These are phyloP conservation scores for Trichocladium uniseriatum DNA, from an alignment of 495 filamentous ascomycete species.

Conservation along the genomic window DNA sequence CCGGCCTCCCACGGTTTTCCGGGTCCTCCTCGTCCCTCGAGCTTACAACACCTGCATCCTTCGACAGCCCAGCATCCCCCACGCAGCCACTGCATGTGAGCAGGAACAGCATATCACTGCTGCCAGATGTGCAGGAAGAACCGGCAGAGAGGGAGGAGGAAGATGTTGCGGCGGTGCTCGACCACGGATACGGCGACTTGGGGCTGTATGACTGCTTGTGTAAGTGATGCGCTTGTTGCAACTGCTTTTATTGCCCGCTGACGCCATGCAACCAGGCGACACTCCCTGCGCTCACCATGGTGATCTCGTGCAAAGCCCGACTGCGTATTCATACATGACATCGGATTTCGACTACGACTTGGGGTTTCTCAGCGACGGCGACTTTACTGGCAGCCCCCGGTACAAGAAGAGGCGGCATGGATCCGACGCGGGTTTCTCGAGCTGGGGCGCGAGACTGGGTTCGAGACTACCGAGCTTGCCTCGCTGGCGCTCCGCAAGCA, in stretches of 20 bases:
- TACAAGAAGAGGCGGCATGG: slow-evolving; percentile 53
- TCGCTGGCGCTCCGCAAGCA: slow-evolving; percentile 53
- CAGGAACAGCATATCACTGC: slow-evolving; percentile 39
- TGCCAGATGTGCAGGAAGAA: slow-evolving; percentile 49
- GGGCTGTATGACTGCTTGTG: slow-evolving; percentile 45
- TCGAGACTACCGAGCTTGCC: slow-evolving; percentile 66
- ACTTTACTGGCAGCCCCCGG: slow-evolving; percentile 40
- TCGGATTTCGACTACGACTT: slow-evolving; percentile 50
- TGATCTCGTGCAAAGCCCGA: slow-evolving; percentile 30
- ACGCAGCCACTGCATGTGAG: slow-evolving; percentile 27
- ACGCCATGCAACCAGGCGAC: slow-evolving; percentile 26
- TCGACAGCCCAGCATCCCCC: slow-evolving; percentile 39
- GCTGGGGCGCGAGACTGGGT: slow-evolving; percentile 57
- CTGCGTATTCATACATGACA: slow-evolving; percentile 24
- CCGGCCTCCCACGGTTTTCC: slow-evolving; percentile 2
- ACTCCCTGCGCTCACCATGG: slow-evolving; percentile 35
- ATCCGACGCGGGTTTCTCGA: slow-evolving; percentile 53
- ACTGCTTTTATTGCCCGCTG: not conserved
- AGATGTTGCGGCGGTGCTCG: slow-evolving; percentile 38
- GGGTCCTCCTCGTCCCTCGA: slow-evolving; percentile 29
- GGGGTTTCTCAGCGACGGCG: slow-evolving; percentile 50
- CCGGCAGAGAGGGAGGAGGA: slow-evolving; percentile 47
- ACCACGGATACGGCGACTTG: slow-evolving; percentile 22
- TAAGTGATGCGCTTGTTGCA: slow-evolving; percentile 25
- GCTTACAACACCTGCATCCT: slow-evolving; percentile 26